Percentiles rank a stretch among this genome's conserved stretches.
Conservation (phyloP, 228 moss, liverwort and hornwort genomes). For the Sphagnum magellanicum region DNA sequence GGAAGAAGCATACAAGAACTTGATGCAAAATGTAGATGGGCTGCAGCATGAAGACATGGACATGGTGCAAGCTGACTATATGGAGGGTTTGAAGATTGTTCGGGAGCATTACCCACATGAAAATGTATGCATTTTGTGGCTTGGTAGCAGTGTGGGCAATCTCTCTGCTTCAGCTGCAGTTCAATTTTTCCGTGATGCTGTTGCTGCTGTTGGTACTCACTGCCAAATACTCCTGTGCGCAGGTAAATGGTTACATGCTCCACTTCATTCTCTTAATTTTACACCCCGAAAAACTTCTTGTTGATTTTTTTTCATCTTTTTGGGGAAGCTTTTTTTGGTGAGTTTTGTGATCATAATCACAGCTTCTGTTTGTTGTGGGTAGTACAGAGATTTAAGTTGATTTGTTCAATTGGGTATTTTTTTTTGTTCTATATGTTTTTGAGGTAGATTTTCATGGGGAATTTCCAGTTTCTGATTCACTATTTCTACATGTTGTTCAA, state of each 20-base stretch:
- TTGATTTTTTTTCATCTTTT: no score
- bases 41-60: conserved; percentile 17
- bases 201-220: conserved; percentile 11
- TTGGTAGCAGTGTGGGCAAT: conserved; percentile 35
- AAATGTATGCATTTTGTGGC: conserved; percentile 24
- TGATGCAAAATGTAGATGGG: conserved; percentile 28
- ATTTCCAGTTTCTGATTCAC: no score
- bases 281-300: no score
- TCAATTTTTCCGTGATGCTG: conserved; percentile 17
- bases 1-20: conserved; percentile 32
- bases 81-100: conserved; percentile 26
- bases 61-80: conserved; percentile 23
- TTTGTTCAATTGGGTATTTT: no score
- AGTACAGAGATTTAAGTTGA: no score
- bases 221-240: conserved; percentile 22
- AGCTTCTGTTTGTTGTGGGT: no score
- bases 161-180: conserved; percentile 11
- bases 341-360: no score
- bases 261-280: no score
- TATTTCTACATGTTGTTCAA: no score
- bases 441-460: no score
- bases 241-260: conserved; percentile 6
- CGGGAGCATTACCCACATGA: conserved; percentile 27
- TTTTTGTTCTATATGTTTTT: no score
- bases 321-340: no score